These are phyloP conservation scores for Peronospora destructor DNA, from an alignment of 352 stramenopile genomes.

Conservation along the genomic window DNA sequence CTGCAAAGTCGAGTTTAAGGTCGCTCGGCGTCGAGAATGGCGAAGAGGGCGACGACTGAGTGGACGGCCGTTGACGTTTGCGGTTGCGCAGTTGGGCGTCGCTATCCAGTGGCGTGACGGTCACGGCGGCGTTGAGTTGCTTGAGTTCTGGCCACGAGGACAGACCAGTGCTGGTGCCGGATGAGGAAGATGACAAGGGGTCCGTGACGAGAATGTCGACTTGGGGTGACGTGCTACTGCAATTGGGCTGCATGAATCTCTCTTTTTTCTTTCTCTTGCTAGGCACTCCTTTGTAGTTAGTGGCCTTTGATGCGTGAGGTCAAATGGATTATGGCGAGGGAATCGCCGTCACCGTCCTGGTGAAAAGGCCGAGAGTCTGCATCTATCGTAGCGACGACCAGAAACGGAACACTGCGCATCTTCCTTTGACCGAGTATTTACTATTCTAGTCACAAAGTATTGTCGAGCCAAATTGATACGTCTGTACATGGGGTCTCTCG, in stretches of 20 bases:
- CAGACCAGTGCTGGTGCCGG: slow-evolving; percentile 5
- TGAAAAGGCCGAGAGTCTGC: slow-evolving; percentile 30
- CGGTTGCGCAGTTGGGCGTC: slow-evolving; percentile 29
- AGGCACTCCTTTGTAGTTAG: slow-evolving; percentile 5
- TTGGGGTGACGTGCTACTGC: slow-evolving; percentile 2
- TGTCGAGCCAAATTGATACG: slow-evolving; percentile 1
- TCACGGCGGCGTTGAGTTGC: slow-evolving; percentile 25
- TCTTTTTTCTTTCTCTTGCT: not conserved
- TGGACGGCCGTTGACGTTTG: slow-evolving; percentile 29
- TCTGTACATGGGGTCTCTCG: not conserved
- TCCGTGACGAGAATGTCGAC: slow-evolving; percentile 13
- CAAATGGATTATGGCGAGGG: slow-evolving; percentile 27
- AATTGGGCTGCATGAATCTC: slow-evolving; percentile 19
- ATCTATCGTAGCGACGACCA: slow-evolving; percentile 18
- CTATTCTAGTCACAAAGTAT: slow-evolving; percentile 3
- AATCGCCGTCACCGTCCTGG: slow-evolving; percentile 5
- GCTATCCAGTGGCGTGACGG: slow-evolving; percentile 25
- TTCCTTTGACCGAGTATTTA: slow-evolving; percentile 17
- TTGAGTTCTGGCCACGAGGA: slow-evolving; percentile 29
- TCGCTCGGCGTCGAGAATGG: slow-evolving; percentile 34
- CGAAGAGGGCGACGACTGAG: slow-evolving; percentile 11
- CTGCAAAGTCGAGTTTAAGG: slow-evolving; percentile 59
- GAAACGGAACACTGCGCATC: slow-evolving; percentile 13
- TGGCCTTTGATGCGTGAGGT: slow-evolving; percentile 6
- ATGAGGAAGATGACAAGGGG: slow-evolving; percentile 4